Evolutionary conservation across 495 filamentous ascomycete genomes (phyloP), one percentile per base, ranked within the genome.

Genomic region (Melanomma pulvis-pyrius): DNA sequence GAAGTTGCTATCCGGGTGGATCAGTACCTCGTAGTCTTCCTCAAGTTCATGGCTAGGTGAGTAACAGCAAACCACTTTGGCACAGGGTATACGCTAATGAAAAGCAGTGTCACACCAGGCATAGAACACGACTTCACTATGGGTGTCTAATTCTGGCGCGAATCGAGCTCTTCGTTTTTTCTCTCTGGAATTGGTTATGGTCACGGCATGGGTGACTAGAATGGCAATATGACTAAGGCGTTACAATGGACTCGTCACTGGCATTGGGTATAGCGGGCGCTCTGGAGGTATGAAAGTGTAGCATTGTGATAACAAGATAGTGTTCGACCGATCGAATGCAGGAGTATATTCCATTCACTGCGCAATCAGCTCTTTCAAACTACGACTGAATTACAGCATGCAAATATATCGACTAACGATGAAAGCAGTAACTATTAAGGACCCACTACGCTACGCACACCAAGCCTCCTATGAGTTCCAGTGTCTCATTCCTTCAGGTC

Each of bases 61-160:
- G 63, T 59, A 28, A 2, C 26, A 55, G 8, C 1, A 7, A 41
- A 11, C 3, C 22, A 2, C 39, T 15, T 41, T 17, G 19, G 24
- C n/a, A 24, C 4, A 34, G 55, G 52, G 36, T 8, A 19, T 41
- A 49, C 32, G 39, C 69, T 71, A 50, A 68, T 34, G 6, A 39
- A 34, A 39, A 9, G 25, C 47, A 72, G 90, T 64, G 93, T 98
- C 26, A 97, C 93, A 24, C 94, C 94, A 8, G 92, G 92, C 15
- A 97, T 98, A 75, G 94, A 98, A 79, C 91, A 98, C 74, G 94
- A 98, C 75, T 97, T 96, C 76, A 98, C 94, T 1, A 98, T 98
- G 93, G 92, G 93, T 1, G 87, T 98, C 29, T 97, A 76, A 50
- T 34, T 12, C 56, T 25, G 21, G 19, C 32, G 36, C 30, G 2